phyloP scores from a whole-genome alignment of 2,329 filamentous ascomycete species.

The Neonectria coccinea region DNA sequence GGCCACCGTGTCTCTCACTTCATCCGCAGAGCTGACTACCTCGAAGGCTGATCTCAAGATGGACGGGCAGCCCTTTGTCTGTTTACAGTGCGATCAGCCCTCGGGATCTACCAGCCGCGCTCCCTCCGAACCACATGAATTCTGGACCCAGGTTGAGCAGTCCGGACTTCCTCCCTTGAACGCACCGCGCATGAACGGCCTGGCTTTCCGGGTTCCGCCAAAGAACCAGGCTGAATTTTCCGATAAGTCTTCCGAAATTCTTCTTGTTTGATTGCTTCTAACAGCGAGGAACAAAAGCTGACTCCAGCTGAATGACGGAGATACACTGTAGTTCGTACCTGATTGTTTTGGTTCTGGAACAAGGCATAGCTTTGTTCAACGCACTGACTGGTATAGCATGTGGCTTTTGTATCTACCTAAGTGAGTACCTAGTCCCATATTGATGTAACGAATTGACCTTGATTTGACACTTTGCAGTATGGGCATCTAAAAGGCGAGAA shows the following conservation, averaged over 20 bases:
- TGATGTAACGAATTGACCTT: slow-evolving; percentile 15
- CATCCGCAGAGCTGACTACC: not conserved
- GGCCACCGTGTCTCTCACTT: not conserved
- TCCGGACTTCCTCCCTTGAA: not conserved
- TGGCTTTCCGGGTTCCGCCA: not conserved
- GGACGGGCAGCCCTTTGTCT: not conserved
- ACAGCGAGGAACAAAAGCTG: not conserved
- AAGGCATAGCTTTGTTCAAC: not conserved
- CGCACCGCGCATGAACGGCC: not conserved
- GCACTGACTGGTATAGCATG: too few relatives aligned
- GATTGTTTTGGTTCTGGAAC: not conserved
- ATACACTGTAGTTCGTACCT: not conserved
- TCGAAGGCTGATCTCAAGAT: not conserved
- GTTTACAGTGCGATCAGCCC: not conserved
- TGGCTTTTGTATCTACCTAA: too few relatives aligned
- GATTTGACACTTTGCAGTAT: slow-evolving; percentile 19
- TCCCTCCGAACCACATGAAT: not conserved
- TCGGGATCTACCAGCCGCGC: not conserved
- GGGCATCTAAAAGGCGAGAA: slow-evolving; percentile 9
- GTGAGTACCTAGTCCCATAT: not conserved
- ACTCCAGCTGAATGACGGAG: not conserved
- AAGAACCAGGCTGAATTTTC: not conserved
- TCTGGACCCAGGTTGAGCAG: not conserved
- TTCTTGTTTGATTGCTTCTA: not conserved
- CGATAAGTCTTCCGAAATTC: not conserved